phyloP scores from a whole-genome alignment of 192 early-diverging fungal genomes.

The Backusella circina region DNA sequence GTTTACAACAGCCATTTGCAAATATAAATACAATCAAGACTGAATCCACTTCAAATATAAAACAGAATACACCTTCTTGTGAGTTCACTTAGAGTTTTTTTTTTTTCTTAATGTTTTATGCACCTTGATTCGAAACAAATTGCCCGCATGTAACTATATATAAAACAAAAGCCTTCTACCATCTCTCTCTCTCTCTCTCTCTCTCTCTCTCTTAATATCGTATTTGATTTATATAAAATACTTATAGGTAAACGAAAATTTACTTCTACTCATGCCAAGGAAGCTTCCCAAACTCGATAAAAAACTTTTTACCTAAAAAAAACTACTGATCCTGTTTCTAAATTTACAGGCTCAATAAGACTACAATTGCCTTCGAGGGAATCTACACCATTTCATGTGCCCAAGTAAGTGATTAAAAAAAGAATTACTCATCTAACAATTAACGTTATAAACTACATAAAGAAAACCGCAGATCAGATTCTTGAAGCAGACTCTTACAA shows the following conservation, averaged over 20 bases:
- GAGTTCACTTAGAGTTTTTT: neutral
- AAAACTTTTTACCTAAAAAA: too few species aligned
- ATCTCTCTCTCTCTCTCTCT: neutral
- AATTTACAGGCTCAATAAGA: conserved; percentile 5
- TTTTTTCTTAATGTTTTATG: neutral
- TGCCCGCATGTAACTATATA: neutral
- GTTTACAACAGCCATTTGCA: conserved; percentile 1
- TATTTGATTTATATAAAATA: neutral
- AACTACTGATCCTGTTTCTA: conserved; percentile 10
- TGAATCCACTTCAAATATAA: neutral
- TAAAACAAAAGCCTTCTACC: neutral
- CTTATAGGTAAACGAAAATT: neutral
- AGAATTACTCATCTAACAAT: conserved; percentile 2
- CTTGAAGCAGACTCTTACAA: conserved; percentile 3
- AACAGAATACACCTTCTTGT: neutral
- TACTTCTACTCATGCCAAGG: neutral
- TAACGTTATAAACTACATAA: conserved; percentile 3
- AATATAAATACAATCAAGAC: neutral
- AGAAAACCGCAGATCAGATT: conserved; percentile 3
- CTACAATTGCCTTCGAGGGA: neutral
- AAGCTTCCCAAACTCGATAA: neutral
- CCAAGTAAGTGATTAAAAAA: conserved; percentile 8
- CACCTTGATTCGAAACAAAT: neutral
- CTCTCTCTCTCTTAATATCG: neutral
- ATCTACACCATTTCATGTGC: neutral